phyloP scores from a whole-genome alignment of 805 yeast genomes.

The Candida tibetensis region DNA sequence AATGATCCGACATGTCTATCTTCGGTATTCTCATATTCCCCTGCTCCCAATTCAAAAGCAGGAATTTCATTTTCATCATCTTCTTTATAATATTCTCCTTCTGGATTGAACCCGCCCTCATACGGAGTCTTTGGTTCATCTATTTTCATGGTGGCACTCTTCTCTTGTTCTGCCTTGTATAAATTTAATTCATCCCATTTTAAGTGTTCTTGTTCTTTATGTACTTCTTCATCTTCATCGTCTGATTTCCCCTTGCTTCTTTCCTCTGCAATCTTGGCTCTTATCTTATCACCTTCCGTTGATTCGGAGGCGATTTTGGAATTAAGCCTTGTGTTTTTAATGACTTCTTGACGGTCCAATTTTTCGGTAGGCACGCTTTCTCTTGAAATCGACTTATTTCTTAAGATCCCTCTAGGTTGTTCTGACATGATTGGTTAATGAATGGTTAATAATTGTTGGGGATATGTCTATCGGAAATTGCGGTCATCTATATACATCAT shows the following conservation, averaged over 20 bases:
- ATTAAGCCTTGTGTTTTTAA: constrained; percentile 74
- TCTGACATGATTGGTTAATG: constrained; percentile 4
- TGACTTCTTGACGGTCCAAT: constrained; percentile 67
- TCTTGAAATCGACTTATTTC: constrained; percentile 43
- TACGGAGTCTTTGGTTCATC: constrained; percentile 97
- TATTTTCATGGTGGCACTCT: constrained; percentile 71
- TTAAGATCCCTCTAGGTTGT: constrained; percentile 46
- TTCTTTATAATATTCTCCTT: constrained; percentile 71
- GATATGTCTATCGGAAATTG: too few species aligned
- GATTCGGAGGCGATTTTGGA: constrained; percentile 47
- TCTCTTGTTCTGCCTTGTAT: constrained; percentile 68
- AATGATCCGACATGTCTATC: constrained; percentile 25
- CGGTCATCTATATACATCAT: too few species aligned
- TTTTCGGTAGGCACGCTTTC: constrained; percentile 17
- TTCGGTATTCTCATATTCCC: constrained; percentile 41
- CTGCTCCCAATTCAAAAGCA: constrained; percentile 56
- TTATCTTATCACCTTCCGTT: constrained; percentile 43
- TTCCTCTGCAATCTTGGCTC: constrained; percentile 43
- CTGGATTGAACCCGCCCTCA: constrained; percentile 83
- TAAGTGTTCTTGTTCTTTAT: constrained; percentile 39
- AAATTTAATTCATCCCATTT: constrained; percentile 86
- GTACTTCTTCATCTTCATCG: constrained; percentile 1
- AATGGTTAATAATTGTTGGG: too few species aligned
- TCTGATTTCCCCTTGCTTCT: constrained; percentile 19
- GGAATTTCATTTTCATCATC: constrained; percentile 42